Percentiles rank a stretch among this genome's conserved stretches.
Evolutionary conservation across 1,139 yeast species (phyloP).

Genomic region (Magnusiomyces paraingens): DNA sequence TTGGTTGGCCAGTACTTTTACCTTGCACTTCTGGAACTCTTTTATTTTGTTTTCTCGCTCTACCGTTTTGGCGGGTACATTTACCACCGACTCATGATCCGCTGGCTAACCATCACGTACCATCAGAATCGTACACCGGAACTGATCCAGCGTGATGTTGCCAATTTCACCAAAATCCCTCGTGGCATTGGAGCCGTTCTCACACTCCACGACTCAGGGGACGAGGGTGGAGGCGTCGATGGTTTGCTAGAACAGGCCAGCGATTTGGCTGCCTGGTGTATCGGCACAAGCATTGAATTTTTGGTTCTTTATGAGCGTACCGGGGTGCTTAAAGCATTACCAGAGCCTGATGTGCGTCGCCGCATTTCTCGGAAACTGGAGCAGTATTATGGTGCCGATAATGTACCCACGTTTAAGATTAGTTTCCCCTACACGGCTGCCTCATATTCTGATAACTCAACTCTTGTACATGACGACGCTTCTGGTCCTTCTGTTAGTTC

Average conservation of each 20-base stretch:
- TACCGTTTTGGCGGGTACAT: conserved; percentile 16
- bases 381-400: conserved; percentile 67
- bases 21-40: conserved; percentile 18
- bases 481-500: background rate
- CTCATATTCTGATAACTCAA: conserved; percentile 67
- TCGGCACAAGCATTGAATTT: conserved; percentile 72
- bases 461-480: conserved; percentile 41
- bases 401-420: conserved; percentile 44
- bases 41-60: conserved; percentile 20
- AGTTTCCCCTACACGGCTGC: conserved; percentile 51
- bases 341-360: conserved; percentile 47
- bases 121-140: conserved; percentile 83
- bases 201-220: conserved; percentile 65
- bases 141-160: conserved; percentile 77
- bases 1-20: conserved; percentile 14
- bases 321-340: conserved; percentile 53
- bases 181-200: conserved; percentile 66
- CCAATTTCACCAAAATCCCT: conserved; percentile 68
- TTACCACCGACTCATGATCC: conserved; percentile 51
- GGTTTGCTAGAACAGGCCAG: conserved; percentile 73
- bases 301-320: conserved; percentile 74
- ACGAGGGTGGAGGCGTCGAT: conserved; percentile 86
- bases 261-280: conserved; percentile 79
- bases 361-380: conserved; percentile 56
- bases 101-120: conserved; percentile 57